Evolutionary conservation across 2,329 filamentous ascomycete genomes (phyloP), one percentile per base, ranked within the genome.

Genomic region (Eutypa lata): DNA sequence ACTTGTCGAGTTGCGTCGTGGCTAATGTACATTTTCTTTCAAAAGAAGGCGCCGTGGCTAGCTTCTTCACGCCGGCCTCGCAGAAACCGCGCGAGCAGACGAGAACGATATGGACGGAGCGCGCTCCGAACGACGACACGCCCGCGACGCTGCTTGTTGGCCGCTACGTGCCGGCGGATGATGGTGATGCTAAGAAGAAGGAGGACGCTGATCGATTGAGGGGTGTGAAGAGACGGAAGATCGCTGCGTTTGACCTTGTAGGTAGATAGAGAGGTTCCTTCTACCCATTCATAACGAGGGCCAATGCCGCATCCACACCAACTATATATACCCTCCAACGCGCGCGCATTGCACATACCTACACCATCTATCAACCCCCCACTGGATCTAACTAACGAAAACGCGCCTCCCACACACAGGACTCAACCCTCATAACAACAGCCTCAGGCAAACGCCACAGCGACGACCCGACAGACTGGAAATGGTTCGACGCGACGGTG

Each of bases 1-100:
- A 42, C 52, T 13, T 19, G 8, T 10, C n/a, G n/a, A n/a, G n/a
- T n/a, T n/a, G n/a, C n/a, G n/a, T n/a, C n/a, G n/a, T n/a, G n/a
- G n/a, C n/a, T n/a, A n/a, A n/a, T n/a, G n/a, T n/a, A n/a, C n/a
- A n/a, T n/a, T n/a, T n/a, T n/a, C n/a, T n/a, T n/a, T n/a, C n/a
- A n/a, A n/a, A n/a, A 90, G 87, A 84, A 68, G 83, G 72, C 54
- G 84, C 88, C 1, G 84, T 96, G 1, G 82, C 89, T 19, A 90
- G 82, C 50, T 97, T 97, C 76, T 97, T 97, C 72, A 96, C 87
- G 0, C 92, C 92, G 0, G 68, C 81, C 0, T 97, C 91, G 0
- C 84, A 96, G 68, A 97, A 95, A 68, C 84, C 88, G 31, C 89
- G 90, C 14, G 87, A 92, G 48, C 83, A 82, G 53, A 84, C 89